These are phyloP conservation scores for Oldenlandia corymbosa DNA, from an alignment of 257 asterid species.

Conservation along the genomic window DNA sequence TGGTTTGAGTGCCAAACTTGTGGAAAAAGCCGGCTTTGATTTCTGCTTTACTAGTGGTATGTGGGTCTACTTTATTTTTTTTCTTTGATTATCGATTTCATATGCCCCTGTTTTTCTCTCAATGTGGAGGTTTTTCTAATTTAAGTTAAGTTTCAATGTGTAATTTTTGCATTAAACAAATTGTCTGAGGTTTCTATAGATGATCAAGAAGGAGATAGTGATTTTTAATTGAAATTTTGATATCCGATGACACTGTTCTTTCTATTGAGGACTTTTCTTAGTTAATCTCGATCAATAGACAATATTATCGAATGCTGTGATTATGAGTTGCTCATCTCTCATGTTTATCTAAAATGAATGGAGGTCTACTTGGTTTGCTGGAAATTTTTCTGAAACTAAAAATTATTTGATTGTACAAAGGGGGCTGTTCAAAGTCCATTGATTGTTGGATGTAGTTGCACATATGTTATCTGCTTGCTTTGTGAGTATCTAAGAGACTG, in stretches of 20 bases:
- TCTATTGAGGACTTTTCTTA: neutral
- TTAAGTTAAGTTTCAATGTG: neutral
- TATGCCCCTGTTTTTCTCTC: neutral
- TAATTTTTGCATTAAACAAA: neutral
- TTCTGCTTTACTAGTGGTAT: constrained; percentile 87
- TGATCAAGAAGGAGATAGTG: neutral
- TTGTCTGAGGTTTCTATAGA: neutral
- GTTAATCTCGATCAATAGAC: too few relatives aligned
- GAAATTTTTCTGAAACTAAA: neutral
- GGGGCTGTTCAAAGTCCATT: neutral
- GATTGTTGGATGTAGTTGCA: neutral
- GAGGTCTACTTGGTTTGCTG: neutral
- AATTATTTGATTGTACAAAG: neutral
- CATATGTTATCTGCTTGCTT: neutral
- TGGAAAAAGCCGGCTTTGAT: constrained; percentile 77
- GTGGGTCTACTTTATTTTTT: neutral
- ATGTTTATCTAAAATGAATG: too few relatives aligned
- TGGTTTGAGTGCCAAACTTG: constrained; percentile 88
- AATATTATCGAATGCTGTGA: too few relatives aligned
- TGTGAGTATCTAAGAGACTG: neutral
- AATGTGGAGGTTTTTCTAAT: neutral
- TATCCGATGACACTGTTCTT: neutral
- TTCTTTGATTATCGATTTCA: neutral
- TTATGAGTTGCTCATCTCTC: too few relatives aligned
- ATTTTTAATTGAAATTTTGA: neutral